Evolutionary conservation across 331 rosid genomes (phyloP), one percentile per base, ranked within the genome.

Genomic region (Malus hybrid): DNA sequence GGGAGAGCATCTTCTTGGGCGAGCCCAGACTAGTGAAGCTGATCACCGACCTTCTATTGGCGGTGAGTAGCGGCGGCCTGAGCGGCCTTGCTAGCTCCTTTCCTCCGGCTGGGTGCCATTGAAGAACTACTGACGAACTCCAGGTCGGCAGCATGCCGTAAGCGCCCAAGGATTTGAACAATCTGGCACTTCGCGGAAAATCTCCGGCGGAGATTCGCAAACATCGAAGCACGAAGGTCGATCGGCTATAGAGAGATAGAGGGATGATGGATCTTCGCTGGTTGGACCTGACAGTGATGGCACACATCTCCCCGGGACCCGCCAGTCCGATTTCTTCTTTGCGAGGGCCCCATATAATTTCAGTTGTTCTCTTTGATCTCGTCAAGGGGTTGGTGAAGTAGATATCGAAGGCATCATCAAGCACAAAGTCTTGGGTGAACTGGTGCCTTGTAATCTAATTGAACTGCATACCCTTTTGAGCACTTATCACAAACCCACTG

Each of bases 401-500:
- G n/a, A n/a, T n/a, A n/a, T n/a, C n/a, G n/a, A n/a, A n/a, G n/a
- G n/a, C n/a, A n/a, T n/a, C n/a, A n/a, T n/a, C n/a, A n/a, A n/a
- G n/a, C n/a, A n/a, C n/a, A n/a, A n/a, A n/a, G n/a, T n/a, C n/a
- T n/a, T n/a, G n/a, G n/a, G n/a, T n/a, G n/a, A n/a, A n/a, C n/a
- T n/a, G n/a, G 99, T 0, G 99, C 99, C 79, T 94, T 94, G 76
- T 86, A 94, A 87, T 94, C 99, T 18, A 97, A 94, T 71, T 94
- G 99, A 80, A 94, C 99, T 5, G 99, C 99, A 56, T 94, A 94
- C 32, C 90, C 97, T 64, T 94, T 94, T 11, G 95, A 90, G 78
- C 99, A 94, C 62, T 89, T 79, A 54, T 92, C 92, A 60, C 99
- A 95, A 24, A 90, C 93, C 99, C 99, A 95, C 82, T 95, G 99